Evolutionary conservation across 176 grass and related monocot species (phyloP), one percentile per base, ranked within the genome.

Genomic region (Areca catechu): DNA sequence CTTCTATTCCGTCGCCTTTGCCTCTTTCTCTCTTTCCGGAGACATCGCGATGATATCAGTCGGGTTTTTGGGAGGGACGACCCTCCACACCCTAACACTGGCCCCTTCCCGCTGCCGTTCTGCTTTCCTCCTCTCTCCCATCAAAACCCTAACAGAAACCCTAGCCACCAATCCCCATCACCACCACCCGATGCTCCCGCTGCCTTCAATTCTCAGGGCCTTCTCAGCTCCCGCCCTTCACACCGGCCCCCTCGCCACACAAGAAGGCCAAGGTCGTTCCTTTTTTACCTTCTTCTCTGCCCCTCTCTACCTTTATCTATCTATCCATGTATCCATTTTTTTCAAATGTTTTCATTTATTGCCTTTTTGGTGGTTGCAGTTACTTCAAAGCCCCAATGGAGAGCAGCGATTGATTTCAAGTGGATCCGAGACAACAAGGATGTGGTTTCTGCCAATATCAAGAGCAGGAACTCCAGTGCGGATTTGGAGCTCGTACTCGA

Each of bases 391-490:
- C 80, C 78, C 61, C 83, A 82, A 49, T 97, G 92, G 92, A 97
- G 80, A 72, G 83, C 92, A 5, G 77, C 92, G 50, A 88, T 97
- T 58, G 92, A 97, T 65, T 97, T 97, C 92, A 97, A 97, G 70
- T 97, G 83, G 92, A 97, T 91, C 69, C 77, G 86, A 62, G 92
- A 97, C 7, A 97, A 97, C 69, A 77, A 67, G 79, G 83, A 88
- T 18, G 62, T 65, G 5, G 81, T 91, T 3, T 75, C 83, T 0
- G 66, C 70, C 51, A 97, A 97, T 43, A 91, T 97, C 37, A 73
- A 48, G 15, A 68, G 51, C 48, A 71, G 83, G 65, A 97, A 91
- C 20, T 91, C 86, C 3, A 60, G 50, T 37, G 86, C 86, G 21
- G 85, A 97, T 72, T 75, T 97, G 24, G 83, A 85, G 34, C 75